A percentile compares a stretch with the other conserved stretches of the same genome.
These are phyloP conservation scores for Pseudonitzschia multistriata DNA, from an alignment of 108 stramenopile species.

Conservation along the genomic window DNA sequence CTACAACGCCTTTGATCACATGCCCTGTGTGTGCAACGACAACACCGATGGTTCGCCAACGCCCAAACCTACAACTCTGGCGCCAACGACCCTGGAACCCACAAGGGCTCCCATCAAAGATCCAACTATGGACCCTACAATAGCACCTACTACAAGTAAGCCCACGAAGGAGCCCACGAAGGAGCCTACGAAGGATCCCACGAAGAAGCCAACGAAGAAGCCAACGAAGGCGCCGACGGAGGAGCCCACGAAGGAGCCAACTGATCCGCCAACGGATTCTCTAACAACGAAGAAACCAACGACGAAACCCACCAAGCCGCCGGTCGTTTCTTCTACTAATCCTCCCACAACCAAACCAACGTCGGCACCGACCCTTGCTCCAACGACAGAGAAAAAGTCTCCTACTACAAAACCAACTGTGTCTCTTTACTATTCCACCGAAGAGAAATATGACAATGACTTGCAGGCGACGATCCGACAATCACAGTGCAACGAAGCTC, in stretches of 20 bases:
- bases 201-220: background rate
- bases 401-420: background rate
- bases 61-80: background rate
- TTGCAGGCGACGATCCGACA: conserved; percentile 5
- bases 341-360: background rate
- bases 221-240: background rate
- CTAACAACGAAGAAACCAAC: background rate
- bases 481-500: conserved; percentile 15
- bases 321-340: background rate
- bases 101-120: background rate
- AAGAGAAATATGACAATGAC: conserved; percentile 1
- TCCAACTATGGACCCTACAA: background rate
- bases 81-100: conserved; percentile 2
- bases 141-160: background rate
- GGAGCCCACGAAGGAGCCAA: background rate
- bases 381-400: background rate
- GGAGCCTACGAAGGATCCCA: background rate
- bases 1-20: conserved; percentile 6
- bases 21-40: conserved; percentile 20
- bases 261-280: background rate
- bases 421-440: background rate
- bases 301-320: background rate
- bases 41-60: conserved; percentile 3
- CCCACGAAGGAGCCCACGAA: conserved; percentile 2
- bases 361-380: background rate